Evolutionary conservation across 2,329 filamentous ascomycete species (phyloP).

Genomic region (Alternaria sp.): DNA sequence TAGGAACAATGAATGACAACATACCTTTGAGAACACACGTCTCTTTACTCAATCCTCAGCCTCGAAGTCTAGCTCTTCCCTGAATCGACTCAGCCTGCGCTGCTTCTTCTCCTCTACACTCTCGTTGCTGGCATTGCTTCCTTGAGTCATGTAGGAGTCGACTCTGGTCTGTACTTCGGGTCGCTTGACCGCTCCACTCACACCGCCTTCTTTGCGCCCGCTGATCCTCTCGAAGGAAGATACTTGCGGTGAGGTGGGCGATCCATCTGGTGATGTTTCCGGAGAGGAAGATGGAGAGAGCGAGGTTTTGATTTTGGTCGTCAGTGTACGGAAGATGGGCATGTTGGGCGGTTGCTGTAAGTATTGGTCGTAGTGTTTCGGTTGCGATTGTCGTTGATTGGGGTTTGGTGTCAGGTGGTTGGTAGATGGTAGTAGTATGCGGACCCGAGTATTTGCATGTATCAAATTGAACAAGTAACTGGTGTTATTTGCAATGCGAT

Average conservation of each 20-base stretch:
- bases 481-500: neutral
- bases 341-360: conserved; percentile 19
- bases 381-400: neutral
- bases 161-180: conserved; percentile 20
- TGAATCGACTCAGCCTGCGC: conserved; percentile 39
- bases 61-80: conserved; percentile 35
- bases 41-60: conserved; percentile 14
- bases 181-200: conserved; percentile 14
- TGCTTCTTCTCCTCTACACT: conserved; percentile 26
- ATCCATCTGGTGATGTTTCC: conserved; percentile 18
- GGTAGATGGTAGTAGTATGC: neutral
- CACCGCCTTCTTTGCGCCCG: conserved; percentile 26
- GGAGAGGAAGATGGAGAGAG: conserved; percentile 34
- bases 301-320: conserved; percentile 40
- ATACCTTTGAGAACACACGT: conserved; percentile 14
- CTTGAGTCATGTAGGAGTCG: conserved; percentile 31
- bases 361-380: neutral
- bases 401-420: neutral
- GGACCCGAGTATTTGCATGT: conserved; percentile 6
- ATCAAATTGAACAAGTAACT: neutral
- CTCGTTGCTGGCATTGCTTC: conserved; percentile 18
- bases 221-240: conserved; percentile 36
- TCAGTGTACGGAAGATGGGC: conserved; percentile 40
- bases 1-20: neutral
- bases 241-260: conserved; percentile 23